Evolutionary conservation across 1,284 basidiomycete species (phyloP), one percentile per base, ranked within the genome.

Genomic region (Cutaneotrichosporon spelunceum): DNA sequence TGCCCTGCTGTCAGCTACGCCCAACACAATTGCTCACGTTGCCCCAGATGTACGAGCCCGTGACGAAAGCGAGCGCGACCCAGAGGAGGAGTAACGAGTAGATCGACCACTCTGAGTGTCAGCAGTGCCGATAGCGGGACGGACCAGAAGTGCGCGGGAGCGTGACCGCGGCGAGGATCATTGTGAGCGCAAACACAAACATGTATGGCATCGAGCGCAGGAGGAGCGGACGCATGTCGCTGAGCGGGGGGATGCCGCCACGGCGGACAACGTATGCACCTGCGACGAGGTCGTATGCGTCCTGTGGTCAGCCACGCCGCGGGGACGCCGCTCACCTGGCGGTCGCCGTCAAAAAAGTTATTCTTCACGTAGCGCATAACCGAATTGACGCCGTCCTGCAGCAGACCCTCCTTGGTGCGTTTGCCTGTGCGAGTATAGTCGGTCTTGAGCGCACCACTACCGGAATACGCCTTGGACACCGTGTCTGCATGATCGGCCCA

Each of bases 401-500:
- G 70, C 29, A 83, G 78, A 29, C 95, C 95, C 65, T 87, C 85
- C 57, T 83, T 85, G 3, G 91, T 92, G 24, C 94, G 85, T 77
- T 90, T 89, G 70, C 93, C 95, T 0, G 93, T 98, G 53, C 92
- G 84, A 10, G 94, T 99, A 76, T 93, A 98, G 79, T 99, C 96
- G 1, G 93, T 93, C 80, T 99, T 99, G 69, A 99, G 81, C 1
- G 96, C 96, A 16, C 91, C 94, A 24, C 94, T 95, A 26, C 96
- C 96, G 56, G 88, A 90, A 79, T 99, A 99, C 0, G 94, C 93
- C 63, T 85, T 87, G 1, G 93, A 89, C 66, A 99, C 90, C 56
- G 84, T 83, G 78, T 99, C 93, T 21, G 93, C 96, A 75, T 99
- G 95, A 74, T 99, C 91, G 23, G 96, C 90, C 96, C 96, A 99